A percentile compares a stretch with the other conserved stretches of the same genome.
phyloP scores from a whole-genome alignment of 768 basidiomycete species.

The Mycena metata region DNA sequence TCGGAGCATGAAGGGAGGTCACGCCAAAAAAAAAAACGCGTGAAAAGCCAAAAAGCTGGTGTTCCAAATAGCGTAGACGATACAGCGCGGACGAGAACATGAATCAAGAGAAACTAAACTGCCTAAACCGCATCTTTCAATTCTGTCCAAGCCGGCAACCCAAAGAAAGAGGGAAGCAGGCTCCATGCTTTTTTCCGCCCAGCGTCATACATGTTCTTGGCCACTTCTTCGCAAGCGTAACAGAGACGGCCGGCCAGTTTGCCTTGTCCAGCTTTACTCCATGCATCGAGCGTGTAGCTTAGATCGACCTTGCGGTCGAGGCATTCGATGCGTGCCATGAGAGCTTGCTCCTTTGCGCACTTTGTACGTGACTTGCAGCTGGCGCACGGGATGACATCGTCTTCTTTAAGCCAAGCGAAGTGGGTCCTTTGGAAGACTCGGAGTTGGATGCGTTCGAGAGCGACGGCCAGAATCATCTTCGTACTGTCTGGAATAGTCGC shows the following conservation, averaged over 20 bases:
- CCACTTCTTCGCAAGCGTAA: conserved; percentile 8
- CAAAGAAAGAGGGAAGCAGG: conserved; percentile 28
- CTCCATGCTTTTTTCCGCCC: conserved; percentile 21
- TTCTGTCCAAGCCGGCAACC: conserved; percentile 16
- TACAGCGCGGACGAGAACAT: no score
- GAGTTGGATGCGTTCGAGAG: conserved; percentile 21
- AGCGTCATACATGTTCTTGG: conserved; percentile 1
- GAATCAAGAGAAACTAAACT: neutral
- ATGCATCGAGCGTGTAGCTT: neutral
- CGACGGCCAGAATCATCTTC: conserved; percentile 1
- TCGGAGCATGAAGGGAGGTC: no score
- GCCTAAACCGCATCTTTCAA: conserved; percentile 22
- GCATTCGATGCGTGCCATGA: conserved; percentile 22
- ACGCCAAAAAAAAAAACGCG: neutral
- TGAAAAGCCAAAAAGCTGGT: no score
- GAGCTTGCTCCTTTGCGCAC: conserved; percentile 10
- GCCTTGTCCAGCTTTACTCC: conserved; percentile 14
- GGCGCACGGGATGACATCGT: conserved; percentile 4
- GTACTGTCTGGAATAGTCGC: neutral
- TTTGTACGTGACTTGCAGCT: conserved; percentile 20
- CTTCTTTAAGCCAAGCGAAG: conserved; percentile 12
- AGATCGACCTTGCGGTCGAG: conserved; percentile 15
- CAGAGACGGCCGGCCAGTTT: conserved; percentile 15
- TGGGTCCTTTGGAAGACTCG: conserved; percentile 14
- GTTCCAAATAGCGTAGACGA: no score